A percentile compares a stretch with the other conserved stretches of the same genome.
These are phyloP conservation scores for Panicum hallii DNA, from an alignment of 202 grass and related monocot species.

Conservation along the genomic window DNA sequence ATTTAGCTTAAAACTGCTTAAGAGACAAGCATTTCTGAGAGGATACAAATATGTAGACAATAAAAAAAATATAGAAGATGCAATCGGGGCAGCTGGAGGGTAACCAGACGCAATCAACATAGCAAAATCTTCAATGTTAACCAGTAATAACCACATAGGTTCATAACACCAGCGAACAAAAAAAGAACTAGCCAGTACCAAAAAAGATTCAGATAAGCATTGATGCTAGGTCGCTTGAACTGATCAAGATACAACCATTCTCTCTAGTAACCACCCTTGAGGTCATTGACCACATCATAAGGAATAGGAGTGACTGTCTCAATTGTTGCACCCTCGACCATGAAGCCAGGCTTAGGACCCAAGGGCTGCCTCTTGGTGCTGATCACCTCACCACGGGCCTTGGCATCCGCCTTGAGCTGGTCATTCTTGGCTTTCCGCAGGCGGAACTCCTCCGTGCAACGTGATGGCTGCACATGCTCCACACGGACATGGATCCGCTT, in stretches of 20 bases:
- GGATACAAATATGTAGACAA: too few relatives aligned
- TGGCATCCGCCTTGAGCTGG: conserved; percentile 69
- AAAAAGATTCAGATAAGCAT: conserved; percentile 47
- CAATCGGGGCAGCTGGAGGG: neutral
- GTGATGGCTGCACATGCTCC: conserved; percentile 78
- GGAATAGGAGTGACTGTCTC: conserved; percentile 91
- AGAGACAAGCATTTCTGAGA: too few relatives aligned
- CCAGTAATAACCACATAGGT: conserved; percentile 37
- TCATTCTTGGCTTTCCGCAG: conserved; percentile 74
- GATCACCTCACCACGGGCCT: conserved; percentile 73
- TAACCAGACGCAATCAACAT: conserved; percentile 20
- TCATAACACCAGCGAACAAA: conserved; percentile 30
- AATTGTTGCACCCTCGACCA: conserved; percentile 69
- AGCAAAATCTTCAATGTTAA: conserved; percentile 52
- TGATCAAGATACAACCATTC: conserved; percentile 26
- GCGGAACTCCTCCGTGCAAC: conserved; percentile 80
- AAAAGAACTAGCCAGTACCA: conserved; percentile 41
- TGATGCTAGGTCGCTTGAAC: conserved; percentile 14
- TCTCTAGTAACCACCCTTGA: conserved; percentile 96
- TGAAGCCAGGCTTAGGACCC: conserved; percentile 88
- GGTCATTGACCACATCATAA: conserved; percentile 92
- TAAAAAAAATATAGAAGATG: neutral
- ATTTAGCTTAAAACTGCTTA: neutral
- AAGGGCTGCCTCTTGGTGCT: conserved; percentile 88
- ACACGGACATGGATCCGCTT: conserved; percentile 90